Evolutionary conservation across 768 basidiomycete species (phyloP), one percentile per base, ranked within the genome.

Genomic region (Mycena kentingensis): DNA sequence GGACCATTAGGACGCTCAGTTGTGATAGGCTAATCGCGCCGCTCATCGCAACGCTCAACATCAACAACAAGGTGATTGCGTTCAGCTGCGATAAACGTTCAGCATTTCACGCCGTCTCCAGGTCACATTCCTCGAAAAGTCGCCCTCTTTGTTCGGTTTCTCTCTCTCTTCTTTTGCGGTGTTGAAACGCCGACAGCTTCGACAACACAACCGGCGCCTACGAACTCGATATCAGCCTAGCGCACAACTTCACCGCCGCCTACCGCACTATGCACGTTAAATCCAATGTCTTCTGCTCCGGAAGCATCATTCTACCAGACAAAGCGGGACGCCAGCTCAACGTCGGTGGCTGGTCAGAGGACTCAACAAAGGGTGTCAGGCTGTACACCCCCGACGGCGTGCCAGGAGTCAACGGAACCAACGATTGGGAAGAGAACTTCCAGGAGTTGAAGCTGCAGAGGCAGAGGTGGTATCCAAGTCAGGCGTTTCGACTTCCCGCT

Each of bases 261-360:
- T 92, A 87, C 87, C 84, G 88, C 32, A 76, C 76, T 54, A 88
- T 91, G 86, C 83, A 90, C 54, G 70, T 89, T 58, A 74, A 88
- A 69, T 76, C 85, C 10, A 87, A 92, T 58, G 87, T 91, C 11
- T 92, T 92, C 73, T 91, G 90, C 63, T 82, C 89, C 3, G 90
- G 73, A 10, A 80, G 81, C 37, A 71, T 92, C 38, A 79, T 88
- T 28, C 79, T 91, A 28, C 90, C 90, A 1, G 90, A 91, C 63
- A 86, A 84, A 55, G 83, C 70, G 15, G 90, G 73, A 3, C 79
- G 87, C 38, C 77, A 82, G 52, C 74, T 87, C 64, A 83, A 84
- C 52, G 77, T 87, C 39, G 84, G 85, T 41, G 85, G 85, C 24
- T 78, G 89, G 89, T 87, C 87, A 16, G 69, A 80, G 46, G 71